These are phyloP conservation scores for Symbiotaphrina buchneri DNA, from an alignment of 495 filamentous ascomycete genomes.

Conservation along the genomic window DNA sequence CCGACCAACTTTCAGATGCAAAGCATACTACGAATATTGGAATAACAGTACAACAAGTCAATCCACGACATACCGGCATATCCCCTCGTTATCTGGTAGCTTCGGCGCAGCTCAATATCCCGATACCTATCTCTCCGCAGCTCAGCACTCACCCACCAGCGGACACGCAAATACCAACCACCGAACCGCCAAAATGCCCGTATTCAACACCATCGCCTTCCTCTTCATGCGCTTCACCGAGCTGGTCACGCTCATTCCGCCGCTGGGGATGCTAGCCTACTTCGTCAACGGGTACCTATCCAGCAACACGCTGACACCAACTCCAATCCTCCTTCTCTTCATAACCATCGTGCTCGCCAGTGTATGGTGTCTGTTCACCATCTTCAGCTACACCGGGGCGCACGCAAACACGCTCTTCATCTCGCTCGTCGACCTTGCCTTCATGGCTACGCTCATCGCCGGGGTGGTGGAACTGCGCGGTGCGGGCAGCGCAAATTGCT, in stretches of 20 bases:
- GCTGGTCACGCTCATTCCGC: conserved; percentile 70
- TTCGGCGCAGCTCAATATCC: no score
- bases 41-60: no score
- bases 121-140: no score
- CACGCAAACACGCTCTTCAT: conserved; percentile 54
- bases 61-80: no score
- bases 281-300: conserved; percentile 58
- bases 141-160: not conserved
- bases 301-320: conserved; percentile 49
- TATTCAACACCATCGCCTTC: no score
- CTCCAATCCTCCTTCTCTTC: conserved; percentile 72
- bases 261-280: conserved; percentile 70
- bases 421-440: conserved; percentile 50
- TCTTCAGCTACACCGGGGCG: conserved; percentile 59
- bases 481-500: conserved; percentile 44
- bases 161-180: not conserved
- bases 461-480: conserved; percentile 53
- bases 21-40: no score
- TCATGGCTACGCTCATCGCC: conserved; percentile 69
- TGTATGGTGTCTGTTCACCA: conserved; percentile 60
- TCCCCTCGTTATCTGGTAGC: no score
- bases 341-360: conserved; percentile 63
- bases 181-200: conserved; percentile 29
- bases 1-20: no score
- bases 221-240: conserved; percentile 62